Conservation (phyloP, 208 protist genomes). For the Acanthamoeba rhysodes region DNA sequence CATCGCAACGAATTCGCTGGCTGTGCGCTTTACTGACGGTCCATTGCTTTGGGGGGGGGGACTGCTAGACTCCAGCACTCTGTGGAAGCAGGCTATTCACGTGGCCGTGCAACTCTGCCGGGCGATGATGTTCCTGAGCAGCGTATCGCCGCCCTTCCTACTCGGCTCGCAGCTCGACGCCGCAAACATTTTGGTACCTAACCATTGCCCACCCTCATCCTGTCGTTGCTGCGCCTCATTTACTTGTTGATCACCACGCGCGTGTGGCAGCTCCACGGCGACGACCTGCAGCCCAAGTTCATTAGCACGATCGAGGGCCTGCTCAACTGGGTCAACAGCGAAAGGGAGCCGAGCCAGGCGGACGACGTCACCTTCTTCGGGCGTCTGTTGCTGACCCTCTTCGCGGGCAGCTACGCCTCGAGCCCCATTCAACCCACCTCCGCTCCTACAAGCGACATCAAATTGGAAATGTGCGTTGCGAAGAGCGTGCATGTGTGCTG, state of each 20-base stretch:
- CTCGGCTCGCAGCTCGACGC: not conserved
- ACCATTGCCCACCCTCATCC: not conserved
- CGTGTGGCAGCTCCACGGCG: not conserved
- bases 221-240: not conserved
- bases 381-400: not conserved
- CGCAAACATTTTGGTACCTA: not conserved
- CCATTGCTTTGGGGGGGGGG: no score
- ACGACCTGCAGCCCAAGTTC: constrained; percentile 8
- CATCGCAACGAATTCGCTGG: not conserved
- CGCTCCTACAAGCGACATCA: not conserved
- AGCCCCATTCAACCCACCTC: not conserved
- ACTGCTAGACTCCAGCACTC: not conserved
- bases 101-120: not conserved
- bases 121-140: not conserved
- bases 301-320: not conserved
- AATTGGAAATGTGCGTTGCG: not conserved
- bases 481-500: no score
- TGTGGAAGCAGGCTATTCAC: not conserved
- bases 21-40: not conserved
- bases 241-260: not conserved
- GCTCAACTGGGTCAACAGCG: not conserved
- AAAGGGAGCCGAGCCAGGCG: not conserved
- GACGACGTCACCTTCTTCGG: not conserved
- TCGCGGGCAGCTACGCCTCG: not conserved
- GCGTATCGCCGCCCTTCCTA: not conserved